phyloP scores from a whole-genome alignment of 495 filamentous ascomycete species.

The Penicillium lividum region DNA sequence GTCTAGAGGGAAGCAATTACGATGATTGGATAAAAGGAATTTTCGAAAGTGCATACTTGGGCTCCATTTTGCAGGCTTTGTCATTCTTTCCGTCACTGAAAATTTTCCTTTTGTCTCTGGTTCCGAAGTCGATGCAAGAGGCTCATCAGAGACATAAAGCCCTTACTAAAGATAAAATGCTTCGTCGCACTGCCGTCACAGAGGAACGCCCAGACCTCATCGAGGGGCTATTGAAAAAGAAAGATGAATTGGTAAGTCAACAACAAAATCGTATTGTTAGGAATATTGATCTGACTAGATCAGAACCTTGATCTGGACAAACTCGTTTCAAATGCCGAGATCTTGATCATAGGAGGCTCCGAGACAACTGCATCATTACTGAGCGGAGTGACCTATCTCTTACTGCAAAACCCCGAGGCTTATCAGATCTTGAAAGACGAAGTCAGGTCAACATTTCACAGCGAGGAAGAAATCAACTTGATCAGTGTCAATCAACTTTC shows the following conservation, averaged over 20 bases:
- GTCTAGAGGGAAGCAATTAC: conserved; percentile 47
- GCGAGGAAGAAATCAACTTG: conserved; percentile 56
- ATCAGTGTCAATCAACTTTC: conserved; percentile 43
- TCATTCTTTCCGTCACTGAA: conserved; percentile 36
- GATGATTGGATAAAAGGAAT: conserved; percentile 58
- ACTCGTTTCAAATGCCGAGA: conserved; percentile 33
- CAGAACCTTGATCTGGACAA: conserved; percentile 2
- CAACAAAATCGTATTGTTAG: not conserved
- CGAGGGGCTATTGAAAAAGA: conserved; percentile 49
- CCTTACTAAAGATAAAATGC: conserved; percentile 40
- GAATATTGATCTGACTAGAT: not conserved
- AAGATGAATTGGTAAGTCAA: conserved; percentile 42
- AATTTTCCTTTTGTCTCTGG: conserved; percentile 15
- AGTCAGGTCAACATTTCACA: conserved; percentile 36
- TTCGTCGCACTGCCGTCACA: conserved; percentile 39
- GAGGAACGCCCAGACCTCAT: conserved; percentile 48
- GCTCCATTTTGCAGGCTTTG: conserved; percentile 34
- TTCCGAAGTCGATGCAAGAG: conserved; percentile 22
- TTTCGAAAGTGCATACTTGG: conserved; percentile 34
- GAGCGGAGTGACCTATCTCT: conserved; percentile 51
- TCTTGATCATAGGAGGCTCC: conserved; percentile 54
- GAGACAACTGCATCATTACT: conserved; percentile 64
- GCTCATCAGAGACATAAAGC: conserved; percentile 37
- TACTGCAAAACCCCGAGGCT: conserved; percentile 46
- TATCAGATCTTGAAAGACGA: conserved; percentile 49